These are phyloP conservation scores for Centella asiatica DNA, from an alignment of 129 eudicot species.

Conservation along the genomic window DNA sequence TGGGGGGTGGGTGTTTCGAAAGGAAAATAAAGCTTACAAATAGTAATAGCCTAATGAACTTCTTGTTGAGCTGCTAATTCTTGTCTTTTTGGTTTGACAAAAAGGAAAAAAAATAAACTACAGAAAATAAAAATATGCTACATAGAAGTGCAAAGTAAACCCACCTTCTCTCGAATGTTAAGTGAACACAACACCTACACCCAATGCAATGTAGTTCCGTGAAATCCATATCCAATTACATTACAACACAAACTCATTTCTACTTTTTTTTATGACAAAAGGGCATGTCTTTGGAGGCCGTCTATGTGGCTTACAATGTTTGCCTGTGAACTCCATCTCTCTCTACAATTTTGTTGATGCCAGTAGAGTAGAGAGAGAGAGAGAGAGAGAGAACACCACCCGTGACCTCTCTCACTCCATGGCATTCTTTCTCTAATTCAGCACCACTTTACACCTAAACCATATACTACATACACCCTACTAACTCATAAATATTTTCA, in stretches of 20 bases:
- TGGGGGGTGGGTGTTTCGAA: too few relatives aligned
- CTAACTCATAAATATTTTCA: background rate
- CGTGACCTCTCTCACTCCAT: conserved; percentile 15
- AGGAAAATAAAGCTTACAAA: too few relatives aligned
- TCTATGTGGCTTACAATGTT: conserved; percentile 24
- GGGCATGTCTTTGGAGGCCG: conserved; percentile 8
- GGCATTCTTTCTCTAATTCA: conserved; percentile 6
- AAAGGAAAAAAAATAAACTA: too few relatives aligned
- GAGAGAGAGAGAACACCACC: conserved; percentile 1
- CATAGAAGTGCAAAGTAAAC: too few relatives aligned
- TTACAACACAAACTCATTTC: conserved; percentile 3
- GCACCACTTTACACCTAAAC: conserved; percentile 1
- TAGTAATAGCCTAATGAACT: too few relatives aligned
- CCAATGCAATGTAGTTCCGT: too few relatives aligned
- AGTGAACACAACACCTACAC: too few relatives aligned
- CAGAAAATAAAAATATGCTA: too few relatives aligned
- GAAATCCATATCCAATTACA: background rate
- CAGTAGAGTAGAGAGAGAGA: too few relatives aligned
- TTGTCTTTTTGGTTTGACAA: too few relatives aligned
- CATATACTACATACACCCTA: background rate
- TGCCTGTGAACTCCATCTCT: conserved; percentile 22
- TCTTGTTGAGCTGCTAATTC: too few relatives aligned
- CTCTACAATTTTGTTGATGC: conserved; percentile 1
- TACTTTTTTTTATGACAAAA: conserved; percentile 1
- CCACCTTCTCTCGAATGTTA: too few relatives aligned